Base-by-base conservation (phyloP, 352 stramenopile genomes). In the Globisporangium recalcitrans region DNA sequence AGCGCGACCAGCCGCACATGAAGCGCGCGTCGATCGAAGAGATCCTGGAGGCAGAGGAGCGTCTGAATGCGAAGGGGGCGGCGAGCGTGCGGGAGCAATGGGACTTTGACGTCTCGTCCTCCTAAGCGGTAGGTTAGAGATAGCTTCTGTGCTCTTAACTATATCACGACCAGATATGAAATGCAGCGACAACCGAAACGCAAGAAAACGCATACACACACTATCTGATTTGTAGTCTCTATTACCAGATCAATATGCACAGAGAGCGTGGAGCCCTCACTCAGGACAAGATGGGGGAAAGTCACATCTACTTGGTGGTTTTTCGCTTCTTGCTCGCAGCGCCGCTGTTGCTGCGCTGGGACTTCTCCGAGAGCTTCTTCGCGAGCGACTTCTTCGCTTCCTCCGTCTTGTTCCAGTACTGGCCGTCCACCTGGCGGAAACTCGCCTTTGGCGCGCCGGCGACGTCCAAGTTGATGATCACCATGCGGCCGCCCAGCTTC, bases 401-500 rank as follows among this genome's bases (percentile, higher is more conserved):
- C 48, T 95, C 82, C n/a, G 76, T 82, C 73, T 97, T 96, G 67
- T 66, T 88, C 85, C 87, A 97, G 64, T 93, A 92, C 64, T 87
- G 82, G 10, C 90, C 90, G 32, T 97, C 85, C 10, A 68, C 74
- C 31, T 85, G 72, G 31, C 92, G 80, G 74, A 97, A 99, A 58
- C 85, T 97, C 44, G 83, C 87, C 67, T 98, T 98, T 14, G 97
- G 95, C 6, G 76, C 80, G 36, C 91, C 94, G 31, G 80, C 69
- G 21, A 86, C 91, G 60, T 98, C 96, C 62, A 98, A 92, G 72
- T 97, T 96, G 63, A 98, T 90, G 51, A 96, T 80, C 24, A 97
- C 86, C 64, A 95, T 93, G 38, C 95, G 82, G 42, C 90, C 85
- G 40, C 80, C 75, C 44, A 98, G 88, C 64, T 85, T 88, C 82